Conservation (phyloP, 345 rosid genomes). For the Salix exigua region DNA sequence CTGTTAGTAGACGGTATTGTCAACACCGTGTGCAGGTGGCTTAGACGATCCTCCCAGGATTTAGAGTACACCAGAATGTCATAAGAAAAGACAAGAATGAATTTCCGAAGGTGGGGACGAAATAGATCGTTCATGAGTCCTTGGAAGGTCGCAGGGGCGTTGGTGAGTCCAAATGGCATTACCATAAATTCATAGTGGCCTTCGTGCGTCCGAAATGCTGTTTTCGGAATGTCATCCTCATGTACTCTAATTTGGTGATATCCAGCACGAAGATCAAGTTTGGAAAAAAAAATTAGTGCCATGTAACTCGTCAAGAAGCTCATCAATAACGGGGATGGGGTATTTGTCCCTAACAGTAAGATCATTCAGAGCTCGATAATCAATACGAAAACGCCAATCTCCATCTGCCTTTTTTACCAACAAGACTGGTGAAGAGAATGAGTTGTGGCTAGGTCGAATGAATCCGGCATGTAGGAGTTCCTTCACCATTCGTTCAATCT, state of each 20-base stretch:
- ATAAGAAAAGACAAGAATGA: background rate
- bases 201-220: background rate
- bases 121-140: too few relatives aligned
- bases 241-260: background rate
- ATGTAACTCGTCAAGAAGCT: background rate
- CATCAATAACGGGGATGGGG: background rate
- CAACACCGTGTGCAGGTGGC: too few relatives aligned
- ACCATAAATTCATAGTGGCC: background rate
- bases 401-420: background rate
- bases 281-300: background rate
- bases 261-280: too few relatives aligned
- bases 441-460: background rate
- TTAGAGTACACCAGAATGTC: background rate
- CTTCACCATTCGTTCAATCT: background rate
- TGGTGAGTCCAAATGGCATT: too few relatives aligned
- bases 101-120: background rate
- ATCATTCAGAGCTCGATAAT: too few relatives aligned
- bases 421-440: background rate
- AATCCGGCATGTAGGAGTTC: background rate
- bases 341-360: background rate
- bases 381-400: background rate
- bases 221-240: background rate
- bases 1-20: background rate
- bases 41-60: background rate
- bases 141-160: too few relatives aligned